These are phyloP conservation scores for Rhazya stricta DNA, from an alignment of 257 asterid species.

Conservation along the genomic window DNA sequence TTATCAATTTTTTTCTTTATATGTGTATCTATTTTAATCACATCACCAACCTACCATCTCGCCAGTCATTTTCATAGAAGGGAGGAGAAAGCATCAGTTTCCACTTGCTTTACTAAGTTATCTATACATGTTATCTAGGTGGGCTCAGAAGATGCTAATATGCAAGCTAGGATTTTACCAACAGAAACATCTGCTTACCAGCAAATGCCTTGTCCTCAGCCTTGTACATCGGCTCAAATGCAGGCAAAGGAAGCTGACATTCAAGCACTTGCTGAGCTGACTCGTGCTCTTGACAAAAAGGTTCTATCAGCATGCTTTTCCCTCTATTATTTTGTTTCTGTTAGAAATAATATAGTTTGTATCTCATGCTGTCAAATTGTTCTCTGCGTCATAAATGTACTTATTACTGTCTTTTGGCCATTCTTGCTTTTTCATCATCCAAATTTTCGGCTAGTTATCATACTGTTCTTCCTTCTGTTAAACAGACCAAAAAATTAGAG, in stretches of 20 bases:
- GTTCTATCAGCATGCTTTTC: conserved; percentile 24
- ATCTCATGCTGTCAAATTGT: neutral
- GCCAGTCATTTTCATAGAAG: neutral
- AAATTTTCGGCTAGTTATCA: neutral
- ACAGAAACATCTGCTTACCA: conserved; percentile 36
- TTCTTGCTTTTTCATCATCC: neutral
- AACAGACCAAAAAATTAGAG: neutral
- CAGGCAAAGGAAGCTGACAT: conserved; percentile 94
- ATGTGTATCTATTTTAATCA: neutral
- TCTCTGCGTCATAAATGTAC: neutral
- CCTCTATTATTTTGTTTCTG: neutral
- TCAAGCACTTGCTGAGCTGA: conserved; percentile 72
- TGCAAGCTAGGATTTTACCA: conserved; percentile 32
- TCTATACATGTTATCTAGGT: conserved; percentile 32
- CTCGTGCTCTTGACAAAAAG: conserved; percentile 90
- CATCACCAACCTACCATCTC: neutral
- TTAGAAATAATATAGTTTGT: neutral
- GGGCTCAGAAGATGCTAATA: conserved; percentile 39
- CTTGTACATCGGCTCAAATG: conserved; percentile 38
- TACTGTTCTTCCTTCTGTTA: neutral
- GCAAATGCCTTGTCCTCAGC: conserved; percentile 39
- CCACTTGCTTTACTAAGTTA: neutral
- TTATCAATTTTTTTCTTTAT: neutral
- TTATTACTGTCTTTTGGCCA: neutral
- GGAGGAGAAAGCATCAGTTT: neutral